phyloP scores from a whole-genome alignment of 108 stramenopile genomes.

The Bacterosira constricta region DNA sequence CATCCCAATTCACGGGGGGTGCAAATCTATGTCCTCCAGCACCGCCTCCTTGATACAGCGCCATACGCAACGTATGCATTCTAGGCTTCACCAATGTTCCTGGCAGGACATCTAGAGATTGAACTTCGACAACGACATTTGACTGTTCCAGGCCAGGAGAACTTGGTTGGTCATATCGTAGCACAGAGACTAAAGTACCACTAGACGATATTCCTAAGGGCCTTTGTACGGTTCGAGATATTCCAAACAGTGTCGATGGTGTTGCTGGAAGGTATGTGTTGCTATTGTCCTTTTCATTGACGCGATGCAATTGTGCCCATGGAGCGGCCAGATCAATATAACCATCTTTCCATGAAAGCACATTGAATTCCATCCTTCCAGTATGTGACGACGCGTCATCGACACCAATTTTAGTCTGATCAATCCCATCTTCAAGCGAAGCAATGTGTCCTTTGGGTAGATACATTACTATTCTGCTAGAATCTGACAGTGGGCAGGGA shows the following conservation, averaged over 20 bases:
- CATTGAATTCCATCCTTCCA: constrained; percentile 22
- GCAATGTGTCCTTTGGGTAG: constrained; percentile 21
- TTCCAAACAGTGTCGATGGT: constrained; percentile 26
- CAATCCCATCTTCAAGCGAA: background rate
- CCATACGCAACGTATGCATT: constrained; percentile 41
- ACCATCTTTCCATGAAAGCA: constrained; percentile 25
- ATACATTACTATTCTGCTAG: constrained; percentile 31
- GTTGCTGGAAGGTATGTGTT: background rate
- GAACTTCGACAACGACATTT: constrained; percentile 11
- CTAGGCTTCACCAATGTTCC: constrained; percentile 41
- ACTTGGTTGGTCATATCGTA: constrained; percentile 18
- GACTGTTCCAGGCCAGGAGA: background rate
- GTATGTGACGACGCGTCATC: background rate
- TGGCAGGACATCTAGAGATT: constrained; percentile 44
- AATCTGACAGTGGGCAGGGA: constrained; percentile 49
- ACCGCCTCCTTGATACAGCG: constrained; percentile 39
- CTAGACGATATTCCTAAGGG: constrained; percentile 30
- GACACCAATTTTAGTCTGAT: background rate
- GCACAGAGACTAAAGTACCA: constrained; percentile 37
- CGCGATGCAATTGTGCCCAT: constrained; percentile 10
- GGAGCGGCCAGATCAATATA: constrained; percentile 35
- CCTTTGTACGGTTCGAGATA: constrained; percentile 39
- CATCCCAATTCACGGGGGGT: constrained; percentile 12
- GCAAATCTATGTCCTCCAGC: constrained; percentile 32
- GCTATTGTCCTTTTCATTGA: background rate